phyloP scores from a whole-genome alignment of 1,139 yeast species.

The Arxiozyma slooffiae region DNA sequence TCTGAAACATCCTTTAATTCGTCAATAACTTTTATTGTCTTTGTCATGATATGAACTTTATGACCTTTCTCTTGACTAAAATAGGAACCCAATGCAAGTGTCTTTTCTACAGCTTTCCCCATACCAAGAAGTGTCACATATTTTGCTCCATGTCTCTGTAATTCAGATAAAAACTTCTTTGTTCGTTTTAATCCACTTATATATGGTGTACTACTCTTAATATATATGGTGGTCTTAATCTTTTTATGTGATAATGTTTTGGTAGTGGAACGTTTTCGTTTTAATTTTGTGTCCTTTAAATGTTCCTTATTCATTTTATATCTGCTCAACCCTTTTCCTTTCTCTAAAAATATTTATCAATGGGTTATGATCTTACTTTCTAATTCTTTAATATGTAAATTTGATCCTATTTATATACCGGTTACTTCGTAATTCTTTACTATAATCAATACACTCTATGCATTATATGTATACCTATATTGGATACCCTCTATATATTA shows the following conservation, averaged over 20 bases:
- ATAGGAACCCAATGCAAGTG: conserved; percentile 43
- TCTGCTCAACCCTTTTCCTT: neutral
- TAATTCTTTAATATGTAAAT: no score
- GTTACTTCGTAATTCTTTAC: no score
- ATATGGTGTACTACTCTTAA: conserved; percentile 53
- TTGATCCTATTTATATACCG: neutral
- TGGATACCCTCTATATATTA: no score
- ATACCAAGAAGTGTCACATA: conserved; percentile 52
- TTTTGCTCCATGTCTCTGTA: conserved; percentile 30
- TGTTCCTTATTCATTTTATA: neutral
- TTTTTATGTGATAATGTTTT: conserved; percentile 22
- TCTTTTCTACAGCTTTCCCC: conserved; percentile 56
- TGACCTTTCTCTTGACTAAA: conserved; percentile 40
- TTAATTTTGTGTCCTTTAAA: conserved; percentile 8
- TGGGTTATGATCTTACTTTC: neutral
- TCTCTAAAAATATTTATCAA: no score
- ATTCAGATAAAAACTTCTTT: conserved; percentile 36
- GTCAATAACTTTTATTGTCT: conserved; percentile 53
- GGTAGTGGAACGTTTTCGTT: conserved; percentile 23
- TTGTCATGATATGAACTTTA: conserved; percentile 47
- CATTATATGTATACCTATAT: no score
- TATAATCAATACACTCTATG: neutral
- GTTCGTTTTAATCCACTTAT: conserved; percentile 53
- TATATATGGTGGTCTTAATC: conserved; percentile 41
- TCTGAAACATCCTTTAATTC: conserved; percentile 29